Evolutionary conservation across 176 grass and related monocot species (phyloP), one percentile per base, ranked within the genome.

Genomic region (Aegilops longissima): DNA sequence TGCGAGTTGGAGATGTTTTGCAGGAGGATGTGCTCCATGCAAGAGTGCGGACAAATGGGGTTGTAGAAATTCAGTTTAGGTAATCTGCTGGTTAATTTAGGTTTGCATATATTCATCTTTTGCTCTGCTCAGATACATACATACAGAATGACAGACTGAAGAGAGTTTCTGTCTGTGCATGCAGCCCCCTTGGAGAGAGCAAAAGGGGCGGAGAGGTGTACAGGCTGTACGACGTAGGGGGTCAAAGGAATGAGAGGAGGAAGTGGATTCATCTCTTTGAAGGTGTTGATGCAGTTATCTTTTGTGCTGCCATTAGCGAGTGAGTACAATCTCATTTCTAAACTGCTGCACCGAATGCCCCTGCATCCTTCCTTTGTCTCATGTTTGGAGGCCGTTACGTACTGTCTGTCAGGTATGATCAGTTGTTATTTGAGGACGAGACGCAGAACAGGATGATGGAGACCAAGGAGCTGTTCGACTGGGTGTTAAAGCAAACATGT

Each of bases 11-110:
- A 36, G 30, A 73, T 27, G 63, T 52, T 86, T 86, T 82, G 78
- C 85, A 98, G 96, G 96, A 96, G 63, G 96, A 98, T 82, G 96
- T 98, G 66, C 92, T 98, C 82, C 85, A 96, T 91, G 96, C 96
- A 61, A 95, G 96, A 94, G 93, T 98, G 72, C 84, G 92, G 52
- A 98, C 96, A 75, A 91, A 91, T 81, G 92, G 97, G 40, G 88
- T 98, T 63, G 97, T 96, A 42, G 92, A 98, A 82, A 98, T 91
- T 74, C 97, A 98, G 25, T 98, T 98, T 82, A 98, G 94, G 97
- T 98, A 86, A 80, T 73, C 24, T 80, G 34, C 24, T 80, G 34
- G 5, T 80, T 49, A 77, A 42, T 9, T 77, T 62, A 38, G 25
- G 14, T 61, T 61, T 80, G 36, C n/a, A 6, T 87, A 31, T 52